Evolutionary conservation across 1,139 yeast genomes (phyloP).

Genomic region (Dujonia santamariae): DNA sequence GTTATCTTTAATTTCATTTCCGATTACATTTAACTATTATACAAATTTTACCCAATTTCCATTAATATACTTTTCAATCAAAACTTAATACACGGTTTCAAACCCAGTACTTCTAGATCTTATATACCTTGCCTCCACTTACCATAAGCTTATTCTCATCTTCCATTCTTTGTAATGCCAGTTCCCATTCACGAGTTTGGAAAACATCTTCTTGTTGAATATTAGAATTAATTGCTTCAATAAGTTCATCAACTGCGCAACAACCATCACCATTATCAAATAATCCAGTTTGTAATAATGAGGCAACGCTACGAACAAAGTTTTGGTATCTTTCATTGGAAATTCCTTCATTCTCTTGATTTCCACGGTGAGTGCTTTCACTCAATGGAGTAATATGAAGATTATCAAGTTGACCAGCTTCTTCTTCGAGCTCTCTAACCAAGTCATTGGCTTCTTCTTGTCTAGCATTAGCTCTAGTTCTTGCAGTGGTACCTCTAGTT

Average conservation of each 20-base stretch:
- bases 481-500: constrained; percentile 18
- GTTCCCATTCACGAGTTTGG: constrained; percentile 46
- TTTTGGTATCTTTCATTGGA: constrained; percentile 48
- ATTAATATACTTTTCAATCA: no score
- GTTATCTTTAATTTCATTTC: no score
- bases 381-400: constrained; percentile 28
- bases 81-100: no score
- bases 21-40: no score
- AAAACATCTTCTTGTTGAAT: constrained; percentile 64
- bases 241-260: constrained; percentile 44
- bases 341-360: constrained; percentile 24
- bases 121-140: constrained; percentile 63
- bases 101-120: constrained; percentile 30
- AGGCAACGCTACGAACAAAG: constrained; percentile 46
- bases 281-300: constrained; percentile 42
- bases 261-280: constrained; percentile 44
- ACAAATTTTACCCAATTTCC: no score
- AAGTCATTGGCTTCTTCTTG: constrained; percentile 8
- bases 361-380: constrained; percentile 16
- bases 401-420: constrained; percentile 20
- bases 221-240: constrained; percentile 46
- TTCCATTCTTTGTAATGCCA: constrained; percentile 52
- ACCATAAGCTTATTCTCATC: constrained; percentile 57
- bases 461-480: constrained; percentile 16
- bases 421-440: constrained; percentile 9